Conservation (phyloP, 177 flowering plant species). For the Vitis hybrid region DNA sequence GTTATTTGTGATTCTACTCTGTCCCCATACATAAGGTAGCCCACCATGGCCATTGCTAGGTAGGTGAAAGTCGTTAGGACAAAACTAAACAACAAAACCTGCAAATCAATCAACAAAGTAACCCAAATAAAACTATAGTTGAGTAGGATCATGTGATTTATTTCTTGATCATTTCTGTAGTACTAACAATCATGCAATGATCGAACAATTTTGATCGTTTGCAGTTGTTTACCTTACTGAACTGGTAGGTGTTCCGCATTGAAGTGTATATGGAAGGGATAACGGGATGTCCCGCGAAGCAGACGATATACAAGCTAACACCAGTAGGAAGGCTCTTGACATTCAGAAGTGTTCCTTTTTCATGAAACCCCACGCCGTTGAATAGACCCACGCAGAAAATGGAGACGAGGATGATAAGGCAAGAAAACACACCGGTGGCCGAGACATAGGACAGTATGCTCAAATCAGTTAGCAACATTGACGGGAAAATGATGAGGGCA, state of each 20-base stretch:
- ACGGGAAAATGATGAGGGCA: background rate
- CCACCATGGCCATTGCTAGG: background rate
- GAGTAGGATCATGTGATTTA: background rate
- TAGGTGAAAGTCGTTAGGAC: background rate
- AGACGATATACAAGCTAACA: background rate
- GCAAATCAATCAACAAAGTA: background rate
- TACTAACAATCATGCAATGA: background rate
- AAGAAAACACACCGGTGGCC: conserved; percentile 1
- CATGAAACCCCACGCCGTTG: conserved; percentile 1
- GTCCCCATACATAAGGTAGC: background rate
- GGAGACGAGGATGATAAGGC: background rate
- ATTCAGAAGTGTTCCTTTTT: background rate
- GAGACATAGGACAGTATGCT: background rate
- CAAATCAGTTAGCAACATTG: background rate
- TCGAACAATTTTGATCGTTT: background rate
- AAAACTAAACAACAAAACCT: background rate
- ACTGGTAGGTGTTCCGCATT: background rate
- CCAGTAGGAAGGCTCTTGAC: background rate
- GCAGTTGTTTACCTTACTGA: background rate
- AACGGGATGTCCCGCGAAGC: background rate
- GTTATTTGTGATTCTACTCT: background rate
- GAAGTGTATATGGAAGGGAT: background rate
- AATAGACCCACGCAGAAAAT: background rate
- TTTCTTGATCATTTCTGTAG: too few species aligned
- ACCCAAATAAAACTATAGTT: background rate